Conservation (phyloP, 257 asterid genomes). For the Primulina eburnea region DNA sequence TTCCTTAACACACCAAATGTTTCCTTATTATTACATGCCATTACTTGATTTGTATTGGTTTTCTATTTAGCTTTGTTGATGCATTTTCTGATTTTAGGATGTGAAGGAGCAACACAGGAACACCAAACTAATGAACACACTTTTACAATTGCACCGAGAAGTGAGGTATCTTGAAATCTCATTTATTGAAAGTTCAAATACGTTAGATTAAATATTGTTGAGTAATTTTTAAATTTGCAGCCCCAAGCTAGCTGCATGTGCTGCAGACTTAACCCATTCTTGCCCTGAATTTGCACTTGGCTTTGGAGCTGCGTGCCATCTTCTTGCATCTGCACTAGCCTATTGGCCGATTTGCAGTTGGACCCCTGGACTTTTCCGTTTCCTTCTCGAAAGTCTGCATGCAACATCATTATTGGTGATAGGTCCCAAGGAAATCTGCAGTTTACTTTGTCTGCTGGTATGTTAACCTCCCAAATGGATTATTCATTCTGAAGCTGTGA, state of each 20-base stretch:
- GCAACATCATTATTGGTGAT: constrained; percentile 74
- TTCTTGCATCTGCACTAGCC: constrained; percentile 84
- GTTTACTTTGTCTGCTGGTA: constrained; percentile 87
- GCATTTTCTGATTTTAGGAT: constrained; percentile 47
- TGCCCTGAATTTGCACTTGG: constrained; percentile 77
- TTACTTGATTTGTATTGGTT: constrained; percentile 4
- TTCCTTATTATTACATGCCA: neutral
- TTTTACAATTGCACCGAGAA: constrained; percentile 82
- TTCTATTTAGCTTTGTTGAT: constrained; percentile 1
- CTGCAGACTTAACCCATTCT: constrained; percentile 62
- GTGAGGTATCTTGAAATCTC: constrained; percentile 54
- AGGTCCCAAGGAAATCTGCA: constrained; percentile 96
- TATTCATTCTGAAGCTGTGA: constrained; percentile 22
- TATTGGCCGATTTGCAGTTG: constrained; percentile 97
- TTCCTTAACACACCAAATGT: neutral
- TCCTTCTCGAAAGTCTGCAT: constrained; percentile 61
- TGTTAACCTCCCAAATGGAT: constrained; percentile 28
- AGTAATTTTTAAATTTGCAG: constrained; percentile 47
- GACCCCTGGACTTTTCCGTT: constrained; percentile 90
- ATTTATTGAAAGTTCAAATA: constrained; percentile 20
- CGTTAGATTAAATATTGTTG: constrained; percentile 21
- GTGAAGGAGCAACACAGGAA: constrained; percentile 93
- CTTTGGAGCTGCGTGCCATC: constrained; percentile 85
- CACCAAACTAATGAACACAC: constrained; percentile 75
- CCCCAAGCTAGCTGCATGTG: constrained; percentile 87